These are phyloP conservation scores for Cladorrhinum sp. DNA, from an alignment of 2,329 filamentous ascomycete genomes.

Conservation along the genomic window DNA sequence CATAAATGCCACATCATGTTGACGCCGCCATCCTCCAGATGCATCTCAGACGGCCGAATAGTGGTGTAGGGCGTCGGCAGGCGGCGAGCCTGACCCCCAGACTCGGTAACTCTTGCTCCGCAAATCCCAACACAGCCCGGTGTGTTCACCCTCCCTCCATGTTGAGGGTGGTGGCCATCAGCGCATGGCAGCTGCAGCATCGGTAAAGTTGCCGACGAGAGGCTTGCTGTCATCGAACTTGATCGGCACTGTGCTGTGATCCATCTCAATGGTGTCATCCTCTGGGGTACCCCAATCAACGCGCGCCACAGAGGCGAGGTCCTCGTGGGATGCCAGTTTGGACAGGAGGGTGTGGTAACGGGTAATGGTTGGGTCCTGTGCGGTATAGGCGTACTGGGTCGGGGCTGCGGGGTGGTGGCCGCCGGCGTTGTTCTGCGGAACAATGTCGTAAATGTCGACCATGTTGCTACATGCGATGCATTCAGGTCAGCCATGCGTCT, in stretches of 20 bases:
- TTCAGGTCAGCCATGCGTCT: slow-evolving; percentile 25
- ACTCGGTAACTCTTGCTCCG: too few species aligned
- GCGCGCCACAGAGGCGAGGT: slow-evolving; percentile 43
- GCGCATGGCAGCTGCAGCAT: slow-evolving; percentile 54
- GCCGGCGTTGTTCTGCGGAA: slow-evolving; percentile 46
- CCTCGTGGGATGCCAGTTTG: slow-evolving; percentile 51
- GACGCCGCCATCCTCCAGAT: background rate
- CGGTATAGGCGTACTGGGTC: slow-evolving; percentile 42
- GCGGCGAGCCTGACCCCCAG: background rate
- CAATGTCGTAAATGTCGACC: slow-evolving; percentile 66
- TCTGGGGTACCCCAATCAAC: slow-evolving; percentile 55
- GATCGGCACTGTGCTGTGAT: slow-evolving; percentile 37
- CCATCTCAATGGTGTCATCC: slow-evolving; percentile 48
- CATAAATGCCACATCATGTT: slow-evolving; percentile 16
- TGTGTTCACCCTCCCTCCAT: background rate
- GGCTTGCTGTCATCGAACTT: slow-evolving; percentile 41
- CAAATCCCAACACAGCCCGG: background rate
- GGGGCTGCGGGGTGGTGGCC: slow-evolving; percentile 31
- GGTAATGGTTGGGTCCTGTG: slow-evolving; percentile 54
- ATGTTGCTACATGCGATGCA: slow-evolving; percentile 51
- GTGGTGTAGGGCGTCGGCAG: background rate
- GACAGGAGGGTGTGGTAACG: slow-evolving; percentile 62
- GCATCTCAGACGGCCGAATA: too few species aligned
- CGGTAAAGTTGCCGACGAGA: slow-evolving; percentile 59
- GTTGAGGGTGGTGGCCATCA: slow-evolving; percentile 25